phyloP scores from a whole-genome alignment of 345 rosid genomes.

The Lepidium didymum region DNA sequence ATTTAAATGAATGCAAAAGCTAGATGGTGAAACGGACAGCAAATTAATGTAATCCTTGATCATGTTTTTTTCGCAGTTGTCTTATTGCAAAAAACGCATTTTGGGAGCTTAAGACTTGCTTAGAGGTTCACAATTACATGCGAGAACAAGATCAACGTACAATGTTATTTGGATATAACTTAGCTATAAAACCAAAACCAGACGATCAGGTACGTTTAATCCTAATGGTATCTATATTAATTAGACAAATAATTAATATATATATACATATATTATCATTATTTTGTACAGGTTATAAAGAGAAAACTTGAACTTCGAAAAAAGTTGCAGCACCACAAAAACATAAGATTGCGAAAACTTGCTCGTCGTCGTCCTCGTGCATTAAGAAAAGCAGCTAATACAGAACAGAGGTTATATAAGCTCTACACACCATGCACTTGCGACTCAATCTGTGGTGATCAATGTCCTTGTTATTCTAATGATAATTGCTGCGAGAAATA shows the following conservation, averaged over 20 bases:
- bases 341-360: slow-evolving; percentile 50
- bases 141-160: slow-evolving; percentile 25
- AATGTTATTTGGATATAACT: not conserved
- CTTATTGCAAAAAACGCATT: slow-evolving; percentile 71
- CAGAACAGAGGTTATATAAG: slow-evolving; percentile 48
- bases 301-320: too few species aligned
- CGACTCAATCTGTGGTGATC: slow-evolving; percentile 76
- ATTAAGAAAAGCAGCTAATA: slow-evolving; percentile 63
- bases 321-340: too few species aligned
- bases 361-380: slow-evolving; percentile 74
- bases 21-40: too few species aligned
- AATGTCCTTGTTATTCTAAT: slow-evolving; percentile 60
- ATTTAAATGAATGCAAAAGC: too few species aligned
- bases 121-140: slow-evolving; percentile 75
- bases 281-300: too few species aligned
- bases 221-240: not conserved
- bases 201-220: not conserved
- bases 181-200: not conserved
- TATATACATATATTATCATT: too few species aligned
- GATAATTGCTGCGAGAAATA: slow-evolving; percentile 94
- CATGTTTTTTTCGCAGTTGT: slow-evolving; percentile 50
- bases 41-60: not conserved
- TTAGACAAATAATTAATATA: not conserved
- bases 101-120: slow-evolving; percentile 69
- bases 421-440: slow-evolving; percentile 91